phyloP scores from a whole-genome alignment of 2,329 filamentous ascomycete genomes.

The Fusarium citri region DNA sequence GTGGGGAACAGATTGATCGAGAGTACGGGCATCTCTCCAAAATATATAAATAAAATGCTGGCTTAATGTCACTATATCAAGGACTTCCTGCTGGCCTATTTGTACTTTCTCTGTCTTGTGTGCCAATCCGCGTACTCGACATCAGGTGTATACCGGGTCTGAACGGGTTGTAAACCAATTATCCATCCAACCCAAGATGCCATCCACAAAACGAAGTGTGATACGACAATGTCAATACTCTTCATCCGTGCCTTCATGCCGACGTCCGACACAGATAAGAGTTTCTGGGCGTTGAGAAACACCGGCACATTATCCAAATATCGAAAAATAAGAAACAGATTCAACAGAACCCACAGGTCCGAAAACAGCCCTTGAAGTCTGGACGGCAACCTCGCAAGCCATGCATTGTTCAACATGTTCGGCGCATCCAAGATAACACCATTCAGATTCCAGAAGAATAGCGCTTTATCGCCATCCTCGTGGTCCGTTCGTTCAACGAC shows the following conservation, averaged over 20 bases:
- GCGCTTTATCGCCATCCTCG: constrained; percentile 56
- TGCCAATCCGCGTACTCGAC: background rate
- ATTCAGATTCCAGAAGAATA: constrained; percentile 64
- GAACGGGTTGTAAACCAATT: constrained; percentile 3
- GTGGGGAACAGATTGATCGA: background rate
- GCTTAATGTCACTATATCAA: background rate
- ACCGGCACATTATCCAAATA: constrained; percentile 49
- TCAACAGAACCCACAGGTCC: constrained; percentile 47
- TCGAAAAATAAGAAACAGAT: constrained; percentile 47
- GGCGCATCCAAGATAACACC: constrained; percentile 51
- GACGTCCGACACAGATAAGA: accelerated
- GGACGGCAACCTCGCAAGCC: constrained; percentile 1
- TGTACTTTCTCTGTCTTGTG: background rate
- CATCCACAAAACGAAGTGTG: background rate
- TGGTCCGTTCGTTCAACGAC: constrained; percentile 62
- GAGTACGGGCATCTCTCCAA: background rate
- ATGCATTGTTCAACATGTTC: background rate
- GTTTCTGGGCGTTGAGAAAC: constrained; percentile 28
- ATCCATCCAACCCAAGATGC: constrained; percentile 14
- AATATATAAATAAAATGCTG: background rate
- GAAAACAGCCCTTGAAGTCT: constrained; percentile 33
- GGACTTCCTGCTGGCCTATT: accelerated
- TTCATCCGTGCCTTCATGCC: background rate
- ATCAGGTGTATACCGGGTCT: constrained; percentile 8
- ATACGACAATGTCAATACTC: background rate